Evolutionary conservation across 345 rosid genomes (phyloP).

Genomic region (Salix dunnii): DNA sequence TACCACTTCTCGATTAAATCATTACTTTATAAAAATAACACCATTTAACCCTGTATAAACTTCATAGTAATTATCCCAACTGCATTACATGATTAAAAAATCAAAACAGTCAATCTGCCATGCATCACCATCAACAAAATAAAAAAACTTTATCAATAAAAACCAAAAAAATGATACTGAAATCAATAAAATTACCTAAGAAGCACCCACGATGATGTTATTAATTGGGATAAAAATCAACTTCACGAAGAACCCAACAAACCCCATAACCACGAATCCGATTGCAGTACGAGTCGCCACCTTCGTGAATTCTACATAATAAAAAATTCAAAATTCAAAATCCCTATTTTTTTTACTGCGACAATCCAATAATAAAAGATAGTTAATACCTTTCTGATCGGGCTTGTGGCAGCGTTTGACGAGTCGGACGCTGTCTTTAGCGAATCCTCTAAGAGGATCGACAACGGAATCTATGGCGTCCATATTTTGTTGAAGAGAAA

Average conservation of each 20-base stretch:
- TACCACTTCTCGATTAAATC: not conserved
- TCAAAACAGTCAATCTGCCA: not conserved
- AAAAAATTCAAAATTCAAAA: not conserved
- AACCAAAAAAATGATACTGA: not conserved
- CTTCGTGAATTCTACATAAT: conserved; percentile 53
- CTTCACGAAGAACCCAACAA: conserved; percentile 82
- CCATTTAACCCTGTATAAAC: not conserved
- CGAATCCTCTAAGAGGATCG: conserved; percentile 72
- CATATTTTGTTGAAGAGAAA: conserved; percentile 25
- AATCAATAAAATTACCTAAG: conserved; percentile 33
- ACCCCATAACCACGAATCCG: conserved; percentile 87
- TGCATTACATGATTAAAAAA: not conserved
- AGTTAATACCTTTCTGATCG: conserved; percentile 54
- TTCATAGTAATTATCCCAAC: not conserved
- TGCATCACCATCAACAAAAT: not conserved
- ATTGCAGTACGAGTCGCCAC: conserved; percentile 82
- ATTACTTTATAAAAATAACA: not conserved
- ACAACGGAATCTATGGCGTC: conserved; percentile 62
- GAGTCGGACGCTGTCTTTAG: conserved; percentile 73
- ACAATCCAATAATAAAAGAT: not conserved
- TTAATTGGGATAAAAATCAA: conserved; percentile 80
- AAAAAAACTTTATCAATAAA: not conserved
- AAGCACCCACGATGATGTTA: conserved; percentile 76
- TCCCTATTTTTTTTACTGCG: not conserved
- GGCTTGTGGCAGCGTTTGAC: conserved; percentile 84